Conservation (phyloP, 202 grass and related monocot genomes). For the Carex arenaria region DNA sequence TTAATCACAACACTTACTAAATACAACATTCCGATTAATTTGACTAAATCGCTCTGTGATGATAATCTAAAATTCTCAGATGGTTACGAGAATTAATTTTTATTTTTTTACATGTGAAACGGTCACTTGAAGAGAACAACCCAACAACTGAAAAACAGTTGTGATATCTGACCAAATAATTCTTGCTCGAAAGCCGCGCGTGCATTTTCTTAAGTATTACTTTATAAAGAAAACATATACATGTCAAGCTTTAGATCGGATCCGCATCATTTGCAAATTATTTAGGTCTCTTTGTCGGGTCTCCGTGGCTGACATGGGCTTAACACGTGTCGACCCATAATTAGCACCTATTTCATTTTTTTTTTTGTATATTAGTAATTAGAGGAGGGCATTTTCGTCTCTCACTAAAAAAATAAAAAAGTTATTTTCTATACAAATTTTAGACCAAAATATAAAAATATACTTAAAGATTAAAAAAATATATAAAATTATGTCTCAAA, state of each 20-base stretch:
- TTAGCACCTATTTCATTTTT: background rate
- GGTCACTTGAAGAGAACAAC: background rate
- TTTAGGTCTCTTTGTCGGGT: background rate
- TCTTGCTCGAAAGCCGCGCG: background rate
- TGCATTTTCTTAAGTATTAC: background rate
- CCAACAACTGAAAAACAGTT: background rate
- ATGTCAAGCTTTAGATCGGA: background rate
- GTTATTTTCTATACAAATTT: too few relatives aligned
- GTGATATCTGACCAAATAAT: background rate
- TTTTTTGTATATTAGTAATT: background rate
- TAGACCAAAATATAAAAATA: too few relatives aligned
- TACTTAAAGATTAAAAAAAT: too few relatives aligned
- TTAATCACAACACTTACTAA: too few relatives aligned
- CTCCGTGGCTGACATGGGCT: background rate
- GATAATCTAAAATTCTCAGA: too few relatives aligned
- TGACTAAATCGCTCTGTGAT: too few relatives aligned
- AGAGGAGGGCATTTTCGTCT: too few relatives aligned
- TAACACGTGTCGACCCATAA: background rate
- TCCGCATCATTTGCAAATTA: background rate
- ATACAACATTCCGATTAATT: too few relatives aligned
- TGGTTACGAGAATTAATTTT: too few relatives aligned
- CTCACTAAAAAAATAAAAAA: too few relatives aligned
- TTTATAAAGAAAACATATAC: background rate
- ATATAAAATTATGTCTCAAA: too few relatives aligned
- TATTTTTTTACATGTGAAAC: background rate